Evolutionary conservation across 768 basidiomycete genomes (phyloP).

Genomic region (Auriscalpium microsporum): DNA sequence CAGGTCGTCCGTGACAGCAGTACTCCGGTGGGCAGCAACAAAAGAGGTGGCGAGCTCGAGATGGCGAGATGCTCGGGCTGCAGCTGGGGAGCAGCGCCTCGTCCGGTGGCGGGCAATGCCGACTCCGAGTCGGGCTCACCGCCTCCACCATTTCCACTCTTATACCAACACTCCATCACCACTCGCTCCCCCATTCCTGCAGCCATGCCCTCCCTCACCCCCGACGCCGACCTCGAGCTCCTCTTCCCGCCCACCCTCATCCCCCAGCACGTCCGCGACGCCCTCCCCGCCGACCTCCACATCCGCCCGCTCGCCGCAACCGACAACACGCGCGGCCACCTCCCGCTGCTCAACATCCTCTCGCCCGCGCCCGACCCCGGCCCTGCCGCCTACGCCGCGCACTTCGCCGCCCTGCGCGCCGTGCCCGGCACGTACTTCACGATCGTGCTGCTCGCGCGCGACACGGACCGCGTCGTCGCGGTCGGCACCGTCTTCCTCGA

Average conservation of each 20-base stretch:
- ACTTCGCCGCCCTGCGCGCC: slow-evolving; percentile 53
- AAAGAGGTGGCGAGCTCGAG: too few relatives aligned
- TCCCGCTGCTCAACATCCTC: slow-evolving; percentile 71
- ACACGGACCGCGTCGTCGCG: slow-evolving; percentile 72
- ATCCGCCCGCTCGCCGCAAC: slow-evolving; percentile 84
- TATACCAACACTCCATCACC: neutral
- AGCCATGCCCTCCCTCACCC: slow-evolving; percentile 33
- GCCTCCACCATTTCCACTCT: neutral
- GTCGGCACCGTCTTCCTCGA: slow-evolving; percentile 84
- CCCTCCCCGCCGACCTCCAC: slow-evolving; percentile 59
- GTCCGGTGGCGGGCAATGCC: neutral
- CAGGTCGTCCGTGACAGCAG: too few relatives aligned
- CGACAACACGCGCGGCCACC: slow-evolving; percentile 77
- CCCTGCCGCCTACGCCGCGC: slow-evolving; percentile 56
- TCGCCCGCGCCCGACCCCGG: slow-evolving; percentile 63
- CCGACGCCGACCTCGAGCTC: slow-evolving; percentile 64
- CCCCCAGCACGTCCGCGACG: slow-evolving; percentile 48
- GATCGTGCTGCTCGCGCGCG: slow-evolving; percentile 73
- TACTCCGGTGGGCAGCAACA: too few relatives aligned
- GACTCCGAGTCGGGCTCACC: neutral
- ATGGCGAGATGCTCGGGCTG: too few relatives aligned
- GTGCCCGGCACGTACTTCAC: slow-evolving; percentile 65
- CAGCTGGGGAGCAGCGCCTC: too few relatives aligned
- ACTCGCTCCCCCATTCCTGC: neutral
- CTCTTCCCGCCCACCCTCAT: slow-evolving; percentile 70